These are phyloP conservation scores for Phyllosticta paracitricarpa DNA, from an alignment of 2,329 filamentous ascomycete species.

Conservation along the genomic window DNA sequence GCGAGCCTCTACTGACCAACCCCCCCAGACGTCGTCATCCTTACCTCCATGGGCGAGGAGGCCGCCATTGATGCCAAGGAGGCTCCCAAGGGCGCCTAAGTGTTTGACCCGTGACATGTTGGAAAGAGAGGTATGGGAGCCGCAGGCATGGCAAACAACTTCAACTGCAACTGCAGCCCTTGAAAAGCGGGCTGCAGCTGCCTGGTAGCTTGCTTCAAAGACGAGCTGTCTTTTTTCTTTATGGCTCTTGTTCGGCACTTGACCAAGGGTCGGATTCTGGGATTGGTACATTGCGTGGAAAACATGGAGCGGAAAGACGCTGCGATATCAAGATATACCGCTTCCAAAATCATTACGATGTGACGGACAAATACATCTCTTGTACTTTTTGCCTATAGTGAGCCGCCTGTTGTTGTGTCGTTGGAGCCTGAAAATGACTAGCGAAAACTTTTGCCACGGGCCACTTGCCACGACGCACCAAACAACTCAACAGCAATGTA, in stretches of 20 bases:
- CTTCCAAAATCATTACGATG: conserved; percentile 11
- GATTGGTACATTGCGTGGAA: conserved; percentile 8
- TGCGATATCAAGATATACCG: conserved; percentile 10
- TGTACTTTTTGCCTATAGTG: not conserved
- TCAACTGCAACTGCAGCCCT: not conserved
- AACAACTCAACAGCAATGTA: not conserved
- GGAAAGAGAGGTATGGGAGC: conserved; percentile 5
- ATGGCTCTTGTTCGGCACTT: conserved; percentile 7
- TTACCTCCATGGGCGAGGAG: conserved; percentile 95
- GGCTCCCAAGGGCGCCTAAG: conserved; percentile 46
- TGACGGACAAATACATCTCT: conserved; percentile 10
- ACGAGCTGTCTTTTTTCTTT: conserved; percentile 1
- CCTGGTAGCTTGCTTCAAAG: not conserved
- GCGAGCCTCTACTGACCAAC: not conserved
- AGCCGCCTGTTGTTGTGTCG: not conserved
- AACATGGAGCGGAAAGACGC: conserved; percentile 7
- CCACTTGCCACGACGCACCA: not conserved
- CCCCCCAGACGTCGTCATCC: conserved; percentile 69
- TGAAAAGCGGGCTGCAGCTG: conserved; percentile 1
- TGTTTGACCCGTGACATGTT: not conserved
- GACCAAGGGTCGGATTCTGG: not conserved
- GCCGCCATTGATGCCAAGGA: conserved; percentile 88
- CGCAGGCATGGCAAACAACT: not conserved
- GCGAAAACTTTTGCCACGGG: conserved; percentile 5
- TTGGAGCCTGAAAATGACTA: not conserved